Base-by-base conservation (phyloP, 2,329 filamentous ascomycete genomes). In the Ceratocystis variospora region DNA sequence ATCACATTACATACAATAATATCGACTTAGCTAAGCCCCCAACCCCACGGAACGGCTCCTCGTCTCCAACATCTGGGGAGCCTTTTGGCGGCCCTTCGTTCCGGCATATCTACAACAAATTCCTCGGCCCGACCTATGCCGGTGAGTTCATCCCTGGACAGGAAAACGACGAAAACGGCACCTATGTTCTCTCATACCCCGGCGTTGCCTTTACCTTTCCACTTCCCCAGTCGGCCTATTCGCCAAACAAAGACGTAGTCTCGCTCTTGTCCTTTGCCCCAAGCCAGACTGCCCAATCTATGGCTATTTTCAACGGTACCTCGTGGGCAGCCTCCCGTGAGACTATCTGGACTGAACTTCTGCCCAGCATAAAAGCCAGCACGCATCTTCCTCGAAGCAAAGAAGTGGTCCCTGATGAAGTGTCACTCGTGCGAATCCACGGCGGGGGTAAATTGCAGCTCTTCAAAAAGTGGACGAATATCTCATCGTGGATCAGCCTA, bases 141-240 rank as follows among this genome's bases (percentile, higher is more conserved):
- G 94, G 94, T 69, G 94, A 99, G 78, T 99, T 93, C 72, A 81
- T 96, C 46, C 82, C 87, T 7, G 31, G 45, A 22, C 55, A 67
- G n/a, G 63, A 68, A 44, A 65, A 64, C 19, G 72, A 78, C 1
- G 78, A 79, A 17, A 77, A 80, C 67, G 92, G 92, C 17, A 88
- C 85, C 25, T 99, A 97, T 73, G 86, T 96, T 44, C 79, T 99
- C 44, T 97, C 93, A 1, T 99, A 96, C 76, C 92, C 93, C 0
- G 94, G 94, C 0, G 86, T 99, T 37, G 90, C 93, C 0, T 96
- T 97, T 74, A 92, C 88, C 46, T 99, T 99, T 70, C 86, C 90
- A 0, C 79, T 97, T 37, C 81, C 86, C 62, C 79, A 83, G 67
- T 85, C 87, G 0, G 83, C 86, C 25, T 96, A 90, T 80, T 89